A percentile compares a stretch with the other conserved stretches of the same genome.
These are phyloP conservation scores for Aspergillus nomiae DNA, from an alignment of 2,329 filamentous ascomycete species.

Conservation along the genomic window DNA sequence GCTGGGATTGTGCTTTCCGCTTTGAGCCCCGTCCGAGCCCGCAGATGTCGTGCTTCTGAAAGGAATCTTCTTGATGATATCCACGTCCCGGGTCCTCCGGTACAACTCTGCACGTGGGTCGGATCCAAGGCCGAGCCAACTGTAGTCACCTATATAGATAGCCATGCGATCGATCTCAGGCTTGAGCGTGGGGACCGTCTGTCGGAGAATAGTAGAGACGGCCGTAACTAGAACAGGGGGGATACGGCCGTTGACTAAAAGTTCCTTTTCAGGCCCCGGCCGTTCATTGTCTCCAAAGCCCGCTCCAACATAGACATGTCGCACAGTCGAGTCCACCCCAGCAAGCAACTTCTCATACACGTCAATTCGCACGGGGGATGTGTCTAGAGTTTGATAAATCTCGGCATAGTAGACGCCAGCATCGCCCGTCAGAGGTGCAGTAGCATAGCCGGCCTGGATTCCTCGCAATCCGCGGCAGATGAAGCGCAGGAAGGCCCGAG, in stretches of 20 bases:
- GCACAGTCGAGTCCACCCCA: constrained; percentile 68
- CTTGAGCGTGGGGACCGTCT: constrained; percentile 58
- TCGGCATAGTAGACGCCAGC: constrained; percentile 50
- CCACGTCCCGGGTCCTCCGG: constrained; percentile 60
- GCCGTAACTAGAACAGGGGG: constrained; percentile 54
- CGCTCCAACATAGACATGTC: constrained; percentile 55
- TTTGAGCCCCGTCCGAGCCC: constrained; percentile 3
- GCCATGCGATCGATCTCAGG: constrained; percentile 64
- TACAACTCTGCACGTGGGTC: constrained; percentile 61
- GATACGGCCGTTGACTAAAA: constrained; percentile 55
- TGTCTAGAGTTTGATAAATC: constrained; percentile 56
- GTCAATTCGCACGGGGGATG: constrained; percentile 59
- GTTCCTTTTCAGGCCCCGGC: constrained; percentile 53
- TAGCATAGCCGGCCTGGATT: constrained; percentile 49
- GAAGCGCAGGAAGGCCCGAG: constrained; percentile 70
- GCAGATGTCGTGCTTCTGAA: constrained; percentile 13
- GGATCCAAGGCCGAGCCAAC: constrained; percentile 66
- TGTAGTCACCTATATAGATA: constrained; percentile 73
- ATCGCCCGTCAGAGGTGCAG: constrained; percentile 42
- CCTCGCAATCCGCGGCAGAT: constrained; percentile 66
- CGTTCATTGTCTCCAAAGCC: constrained; percentile 49
- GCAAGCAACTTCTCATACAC: constrained; percentile 66
- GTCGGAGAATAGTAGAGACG: constrained; percentile 51
- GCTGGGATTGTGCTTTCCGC: constrained; percentile 6
- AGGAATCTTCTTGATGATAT: constrained; percentile 57